These are phyloP conservation scores for Naegleria lovaniensis DNA, from an alignment of 208 protist genomes.

Conservation along the genomic window DNA sequence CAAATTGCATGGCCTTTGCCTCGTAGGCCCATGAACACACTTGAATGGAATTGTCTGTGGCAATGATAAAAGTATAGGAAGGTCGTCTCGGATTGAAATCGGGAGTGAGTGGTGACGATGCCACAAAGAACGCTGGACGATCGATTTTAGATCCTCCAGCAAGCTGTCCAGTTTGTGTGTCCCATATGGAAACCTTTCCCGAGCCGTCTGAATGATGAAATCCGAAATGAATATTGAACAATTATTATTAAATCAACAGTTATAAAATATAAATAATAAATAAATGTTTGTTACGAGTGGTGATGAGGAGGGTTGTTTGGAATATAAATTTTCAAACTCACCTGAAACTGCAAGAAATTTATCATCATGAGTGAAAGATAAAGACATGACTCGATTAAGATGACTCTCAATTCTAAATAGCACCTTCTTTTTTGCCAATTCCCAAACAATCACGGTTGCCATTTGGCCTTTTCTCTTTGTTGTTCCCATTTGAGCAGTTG, in stretches of 20 bases:
- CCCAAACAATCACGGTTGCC: conserved; percentile 38
- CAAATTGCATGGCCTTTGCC: conserved; percentile 35
- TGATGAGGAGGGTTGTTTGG: too few relatives aligned
- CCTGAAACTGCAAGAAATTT: conserved; percentile 33
- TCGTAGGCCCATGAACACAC: conserved; percentile 32
- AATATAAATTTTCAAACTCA: not conserved
- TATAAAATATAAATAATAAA: too few relatives aligned
- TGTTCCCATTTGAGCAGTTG: conserved; percentile 34
- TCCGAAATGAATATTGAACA: too few relatives aligned
- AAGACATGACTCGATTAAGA: conserved; percentile 25
- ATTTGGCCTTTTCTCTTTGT: conserved; percentile 31
- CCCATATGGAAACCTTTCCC: conserved; percentile 33
- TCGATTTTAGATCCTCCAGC: conserved; percentile 11
- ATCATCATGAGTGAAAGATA: conserved; percentile 40
- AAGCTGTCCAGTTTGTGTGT: conserved; percentile 31
- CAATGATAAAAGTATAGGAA: conserved; percentile 24
- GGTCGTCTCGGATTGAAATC: conserved; percentile 34
- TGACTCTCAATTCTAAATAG: conserved; percentile 2
- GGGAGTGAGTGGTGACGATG: not conserved
- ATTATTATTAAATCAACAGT: too few relatives aligned
- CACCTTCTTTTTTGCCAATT: conserved; percentile 15
- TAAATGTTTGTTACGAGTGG: too few relatives aligned
- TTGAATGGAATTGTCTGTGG: conserved; percentile 30
- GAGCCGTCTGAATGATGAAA: too few relatives aligned
- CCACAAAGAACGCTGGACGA: conserved; percentile 4